Conservation (phyloP, 768 basidiomycete genomes). For the Suillus discolor region DNA sequence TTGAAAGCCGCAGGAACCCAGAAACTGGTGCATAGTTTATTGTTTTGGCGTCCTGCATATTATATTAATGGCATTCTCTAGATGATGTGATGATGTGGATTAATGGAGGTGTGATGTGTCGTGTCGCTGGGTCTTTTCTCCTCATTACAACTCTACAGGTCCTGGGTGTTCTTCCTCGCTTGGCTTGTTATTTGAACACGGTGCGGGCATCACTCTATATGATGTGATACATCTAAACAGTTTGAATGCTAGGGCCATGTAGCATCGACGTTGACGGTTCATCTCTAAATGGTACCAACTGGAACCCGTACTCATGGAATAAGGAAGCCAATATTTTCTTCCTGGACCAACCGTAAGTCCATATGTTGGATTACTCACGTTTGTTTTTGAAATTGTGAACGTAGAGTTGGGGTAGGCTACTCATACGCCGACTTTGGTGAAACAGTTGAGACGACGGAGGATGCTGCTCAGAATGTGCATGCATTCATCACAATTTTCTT, state of each 20-base stretch:
- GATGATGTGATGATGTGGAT: slow-evolving; percentile 77
- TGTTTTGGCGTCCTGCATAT: neutral
- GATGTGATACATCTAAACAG: slow-evolving; percentile 37
- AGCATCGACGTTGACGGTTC: slow-evolving; percentile 56
- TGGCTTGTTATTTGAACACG: slow-evolving; percentile 63
- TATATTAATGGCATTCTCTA: slow-evolving; percentile 11
- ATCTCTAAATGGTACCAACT: slow-evolving; percentile 61
- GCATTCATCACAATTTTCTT: slow-evolving; percentile 82
- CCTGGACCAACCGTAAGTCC: slow-evolving; percentile 60
- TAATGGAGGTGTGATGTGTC: slow-evolving; percentile 53
- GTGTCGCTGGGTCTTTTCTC: neutral
- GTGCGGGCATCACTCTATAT: slow-evolving; percentile 23
- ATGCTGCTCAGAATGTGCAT: slow-evolving; percentile 75
- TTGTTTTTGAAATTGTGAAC: neutral
- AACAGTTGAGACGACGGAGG: slow-evolving; percentile 73
- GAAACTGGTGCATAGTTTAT: slow-evolving; percentile 32
- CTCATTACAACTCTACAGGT: slow-evolving; percentile 37
- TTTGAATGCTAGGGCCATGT: slow-evolving; percentile 50
- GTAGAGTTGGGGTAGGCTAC: slow-evolving; percentile 69
- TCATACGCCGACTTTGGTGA: slow-evolving; percentile 73
- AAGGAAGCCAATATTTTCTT: slow-evolving; percentile 70
- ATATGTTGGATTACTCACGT: neutral
- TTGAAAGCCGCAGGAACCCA: slow-evolving; percentile 53
- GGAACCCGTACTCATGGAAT: slow-evolving; percentile 70
- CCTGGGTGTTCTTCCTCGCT: slow-evolving; percentile 57